phyloP scores from a whole-genome alignment of 78 protist genomes.

The Salpingoeca rosetta region DNA sequence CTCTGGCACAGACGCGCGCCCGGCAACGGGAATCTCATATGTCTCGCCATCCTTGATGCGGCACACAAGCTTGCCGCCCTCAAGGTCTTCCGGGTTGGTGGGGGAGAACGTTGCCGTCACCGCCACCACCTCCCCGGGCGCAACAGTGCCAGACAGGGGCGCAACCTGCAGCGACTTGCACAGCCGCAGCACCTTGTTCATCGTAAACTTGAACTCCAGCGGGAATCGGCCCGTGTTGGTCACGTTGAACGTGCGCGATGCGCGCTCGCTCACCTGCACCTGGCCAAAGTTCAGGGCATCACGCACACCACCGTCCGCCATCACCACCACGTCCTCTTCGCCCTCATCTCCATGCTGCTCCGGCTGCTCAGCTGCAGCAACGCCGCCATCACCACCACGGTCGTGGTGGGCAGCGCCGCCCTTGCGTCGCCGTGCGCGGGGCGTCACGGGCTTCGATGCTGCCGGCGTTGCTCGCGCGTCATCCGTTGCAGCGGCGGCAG shows the following conservation, averaged over 20 bases:
- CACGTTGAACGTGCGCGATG: not conserved
- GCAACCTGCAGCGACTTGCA: not conserved
- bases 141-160: not conserved
- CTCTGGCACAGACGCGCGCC: slow-evolving; percentile 28
- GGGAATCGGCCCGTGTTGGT: slow-evolving; percentile 40
- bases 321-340: not conserved
- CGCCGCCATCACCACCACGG: too few species aligned
- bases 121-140: not conserved
- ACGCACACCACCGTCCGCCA: not conserved
- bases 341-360: too few species aligned
- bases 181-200: not conserved
- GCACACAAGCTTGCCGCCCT: not conserved
- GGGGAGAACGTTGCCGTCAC: not conserved
- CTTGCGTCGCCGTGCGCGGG: too few species aligned
- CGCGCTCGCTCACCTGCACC: slow-evolving; percentile 43
- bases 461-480: too few species aligned
- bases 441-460: too few species aligned
- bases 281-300: slow-evolving; percentile 47
- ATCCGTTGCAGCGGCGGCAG: too few species aligned
- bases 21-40: slow-evolving; percentile 29
- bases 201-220: slow-evolving; percentile 25
- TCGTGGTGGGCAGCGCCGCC: too few species aligned
- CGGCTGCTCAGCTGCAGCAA: too few species aligned
- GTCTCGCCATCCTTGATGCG: slow-evolving; percentile 40
- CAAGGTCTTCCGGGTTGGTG: not conserved